Evolutionary conservation across 768 basidiomycete species (phyloP), one percentile per base, ranked within the genome.

Genomic region (Mycena pura): DNA sequence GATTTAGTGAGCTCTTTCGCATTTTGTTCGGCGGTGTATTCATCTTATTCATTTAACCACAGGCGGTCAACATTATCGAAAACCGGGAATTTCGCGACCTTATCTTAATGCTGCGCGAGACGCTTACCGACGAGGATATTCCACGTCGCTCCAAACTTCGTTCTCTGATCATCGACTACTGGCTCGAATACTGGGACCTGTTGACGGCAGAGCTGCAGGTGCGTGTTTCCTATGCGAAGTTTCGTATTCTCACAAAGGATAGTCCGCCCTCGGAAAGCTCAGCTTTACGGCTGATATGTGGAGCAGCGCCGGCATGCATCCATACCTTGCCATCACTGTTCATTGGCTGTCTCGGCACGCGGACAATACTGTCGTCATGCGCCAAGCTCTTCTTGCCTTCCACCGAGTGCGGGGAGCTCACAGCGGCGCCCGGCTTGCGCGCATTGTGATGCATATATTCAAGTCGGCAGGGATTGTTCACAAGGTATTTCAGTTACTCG

Each of bases 221-320:
- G 34, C 34, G 17, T 17, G 17, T 9, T 36, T 36, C 34, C 34
- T 36, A 36, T 36, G 34, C 17, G 9, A 36, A 36, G 34, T 9
- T 36, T 9, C 9, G 9, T 9, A 36, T 9, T 9, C 34, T 36
- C 10, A 36, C 17, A 17, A 36, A 36, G 9, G 17, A 36, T 36
- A 36, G 34, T 17, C 10, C 17, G 29, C 47, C 21, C 47, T 48
- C 22, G 47, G 47, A 32, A 48, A 48, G 31, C 31, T 48, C 47
- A 48, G 47, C 47, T 48, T 48, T 48, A 48, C 47, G 15, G 22
- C 34, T 29, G 31, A 48, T 48, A 21, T 48, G 29, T 48, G 47
- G 47, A 48, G 47, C 47, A 48, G 47, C 31, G 19, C 34, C 47
- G 34, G 34, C 8, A 29, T 48, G 47, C 47, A 32, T 48, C n/a